A percentile compares a stretch with the other conserved stretches of the same genome.
phyloP scores from a whole-genome alignment of 2,329 filamentous ascomycete species.

The Chrysosporium keratinophilum region DNA sequence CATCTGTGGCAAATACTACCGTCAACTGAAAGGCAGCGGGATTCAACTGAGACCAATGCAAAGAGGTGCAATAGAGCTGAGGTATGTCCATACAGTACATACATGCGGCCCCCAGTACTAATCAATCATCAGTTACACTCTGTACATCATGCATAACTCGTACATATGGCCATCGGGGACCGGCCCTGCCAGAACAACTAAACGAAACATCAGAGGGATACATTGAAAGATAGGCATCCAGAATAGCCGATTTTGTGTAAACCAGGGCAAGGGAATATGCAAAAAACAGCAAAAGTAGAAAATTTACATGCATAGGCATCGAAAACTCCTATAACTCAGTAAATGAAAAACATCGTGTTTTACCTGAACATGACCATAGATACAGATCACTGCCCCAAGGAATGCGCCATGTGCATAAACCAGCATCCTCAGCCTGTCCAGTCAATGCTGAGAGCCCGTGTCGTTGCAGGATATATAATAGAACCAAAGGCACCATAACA shows the following conservation, averaged over 20 bases:
- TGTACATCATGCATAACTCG: slow-evolving; percentile 1
- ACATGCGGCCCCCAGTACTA: not conserved
- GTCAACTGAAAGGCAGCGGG: no score
- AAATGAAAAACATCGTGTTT: not conserved
- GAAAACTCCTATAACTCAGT: not conserved
- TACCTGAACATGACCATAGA: not conserved
- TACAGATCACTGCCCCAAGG: not conserved
- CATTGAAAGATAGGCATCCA: not conserved
- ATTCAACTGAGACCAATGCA: no score
- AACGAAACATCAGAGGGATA: not conserved
- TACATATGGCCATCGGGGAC: not conserved
- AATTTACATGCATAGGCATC: not conserved
- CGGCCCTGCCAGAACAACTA: slow-evolving; percentile 6
- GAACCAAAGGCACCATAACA: not conserved
- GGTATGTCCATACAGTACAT: not conserved
- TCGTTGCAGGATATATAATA: not conserved
- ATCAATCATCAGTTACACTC: not conserved
- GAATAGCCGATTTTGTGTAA: not conserved
- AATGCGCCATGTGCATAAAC: not conserved
- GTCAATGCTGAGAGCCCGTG: not conserved
- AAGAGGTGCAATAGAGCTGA: not conserved
- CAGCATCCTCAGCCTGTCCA: not conserved
- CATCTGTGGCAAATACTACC: no score
- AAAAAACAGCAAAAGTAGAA: slow-evolving; percentile 1
- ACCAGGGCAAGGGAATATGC: not conserved